phyloP scores from a whole-genome alignment of 164 flowering plant genomes.

The Stephania japonica region DNA sequence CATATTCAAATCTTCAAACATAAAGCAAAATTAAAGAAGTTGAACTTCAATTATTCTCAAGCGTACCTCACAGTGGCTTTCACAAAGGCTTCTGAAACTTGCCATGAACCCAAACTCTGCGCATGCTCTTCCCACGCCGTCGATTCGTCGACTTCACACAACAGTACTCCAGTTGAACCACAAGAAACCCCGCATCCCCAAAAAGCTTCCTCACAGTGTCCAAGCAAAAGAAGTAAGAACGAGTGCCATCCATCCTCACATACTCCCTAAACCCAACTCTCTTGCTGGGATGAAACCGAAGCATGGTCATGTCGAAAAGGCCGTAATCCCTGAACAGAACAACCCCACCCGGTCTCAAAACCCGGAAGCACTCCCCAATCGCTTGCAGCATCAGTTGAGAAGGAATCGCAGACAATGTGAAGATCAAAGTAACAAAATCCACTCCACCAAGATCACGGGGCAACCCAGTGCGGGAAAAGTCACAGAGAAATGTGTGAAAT shows the following conservation, averaged over 20 bases:
- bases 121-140: slow-evolving; percentile 70
- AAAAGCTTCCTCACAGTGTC: slow-evolving; percentile 58
- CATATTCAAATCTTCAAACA: too few species aligned
- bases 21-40: too few species aligned
- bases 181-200: slow-evolving; percentile 57
- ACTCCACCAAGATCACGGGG: too few species aligned
- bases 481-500: too few species aligned
- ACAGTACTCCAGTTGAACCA: slow-evolving; percentile 91
- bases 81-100: too few species aligned
- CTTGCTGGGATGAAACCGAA: slow-evolving; percentile 68
- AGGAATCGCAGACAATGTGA: slow-evolving; percentile 77
- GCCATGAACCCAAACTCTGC: slow-evolving; percentile 88
- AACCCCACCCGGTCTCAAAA: slow-evolving; percentile 72
- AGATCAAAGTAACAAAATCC: too few species aligned
- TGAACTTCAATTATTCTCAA: too few species aligned
- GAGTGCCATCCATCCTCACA: slow-evolving; percentile 82
- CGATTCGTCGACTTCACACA: slow-evolving; percentile 77
- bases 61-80: too few species aligned
- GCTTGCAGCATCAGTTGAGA: slow-evolving; percentile 48
- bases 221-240: slow-evolving; percentile 78
- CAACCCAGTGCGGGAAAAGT: too few species aligned
- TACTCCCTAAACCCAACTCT: slow-evolving; percentile 77
- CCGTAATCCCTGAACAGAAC: slow-evolving; percentile 88
- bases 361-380: slow-evolving; percentile 55
- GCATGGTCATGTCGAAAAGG: slow-evolving; percentile 97